Percentiles rank a stretch among this genome's conserved stretches.
phyloP scores from a whole-genome alignment of 805 yeast species.

The Wickerhamomyces kurtzmanii region DNA sequence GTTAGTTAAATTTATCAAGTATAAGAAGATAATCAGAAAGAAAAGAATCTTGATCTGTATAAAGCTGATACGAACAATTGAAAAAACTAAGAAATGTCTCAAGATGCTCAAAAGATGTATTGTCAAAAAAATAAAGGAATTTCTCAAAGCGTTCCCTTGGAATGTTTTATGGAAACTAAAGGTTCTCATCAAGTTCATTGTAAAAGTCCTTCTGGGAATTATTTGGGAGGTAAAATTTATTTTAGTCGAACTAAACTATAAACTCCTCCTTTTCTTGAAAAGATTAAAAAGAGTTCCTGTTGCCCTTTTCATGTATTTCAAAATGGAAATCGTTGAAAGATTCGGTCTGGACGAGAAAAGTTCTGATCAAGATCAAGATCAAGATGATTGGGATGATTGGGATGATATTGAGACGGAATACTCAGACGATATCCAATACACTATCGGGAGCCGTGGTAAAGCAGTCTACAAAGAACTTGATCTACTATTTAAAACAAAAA shows the following conservation, averaged over 20 bases:
- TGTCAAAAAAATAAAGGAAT: constrained; percentile 7
- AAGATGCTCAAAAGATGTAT: constrained; percentile 7
- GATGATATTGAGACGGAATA: not conserved
- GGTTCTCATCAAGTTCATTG: constrained; percentile 7
- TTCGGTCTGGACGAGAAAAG: constrained; percentile 1
- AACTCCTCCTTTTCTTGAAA: constrained; percentile 6
- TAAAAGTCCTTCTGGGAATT: constrained; percentile 8
- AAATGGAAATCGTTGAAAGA: constrained; percentile 7
- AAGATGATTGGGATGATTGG: not conserved
- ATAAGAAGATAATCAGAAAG: constrained; percentile 9
- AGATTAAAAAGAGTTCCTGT: constrained; percentile 2
- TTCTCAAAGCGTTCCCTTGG: constrained; percentile 10
- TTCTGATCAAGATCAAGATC: not conserved
- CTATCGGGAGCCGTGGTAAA: too few relatives aligned
- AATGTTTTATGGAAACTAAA: constrained; percentile 12
- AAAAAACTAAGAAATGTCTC: constrained; percentile 13
- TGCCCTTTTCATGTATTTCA: constrained; percentile 3
- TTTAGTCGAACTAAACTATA: constrained; percentile 7
- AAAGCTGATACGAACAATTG: constrained; percentile 11
- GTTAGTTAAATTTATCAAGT: constrained; percentile 11
- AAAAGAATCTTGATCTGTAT: constrained; percentile 7
- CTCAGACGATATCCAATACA: too few relatives aligned
- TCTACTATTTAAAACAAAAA: constrained; percentile 2
- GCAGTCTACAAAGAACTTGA: too few relatives aligned
- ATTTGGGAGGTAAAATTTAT: constrained; percentile 8